Base-by-base conservation (phyloP, 2,329 filamentous ascomycete species). In the Rhynchosporium agropyri region DNA sequence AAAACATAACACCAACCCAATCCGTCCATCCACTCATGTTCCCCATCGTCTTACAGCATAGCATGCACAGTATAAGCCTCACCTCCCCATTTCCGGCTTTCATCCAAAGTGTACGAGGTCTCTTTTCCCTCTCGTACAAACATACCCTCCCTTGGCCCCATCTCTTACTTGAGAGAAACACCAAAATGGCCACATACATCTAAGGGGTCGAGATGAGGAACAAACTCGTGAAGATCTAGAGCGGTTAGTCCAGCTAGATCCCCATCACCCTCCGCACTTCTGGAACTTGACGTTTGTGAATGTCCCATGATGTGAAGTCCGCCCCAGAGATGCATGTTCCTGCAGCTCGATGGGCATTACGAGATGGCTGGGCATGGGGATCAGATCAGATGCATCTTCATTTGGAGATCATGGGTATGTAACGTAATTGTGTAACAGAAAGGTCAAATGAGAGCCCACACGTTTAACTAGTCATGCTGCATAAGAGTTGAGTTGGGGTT, bases 101-200 rank as follows among this genome's bases (percentile, higher is more conserved):
- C 49, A 31, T 40, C 20, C 53, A 36, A 31, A 31, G 15, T 20
- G 43, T 58, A 61, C 60, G 58, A 65, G 54, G 54, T 48, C 38
- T 56, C 45, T 46, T 62, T 65, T 56, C 57, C 62, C 60, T 65
- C 63, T 51, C 60, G 15, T 43, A 55, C 50, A 49, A 12, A 36
- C 36, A 26, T 51, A 31, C 63, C 56, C 56, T 31, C 26, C 26
- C 43, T 26, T 7, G 9, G 3, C 50, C 48, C 55, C 40, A 42
- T n/a, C 28, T 54, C 60, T 69, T 70, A 67, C 68, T 67, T 69
- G 63, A 67, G 48, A 58, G 62, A 68, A 68, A 68, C 61, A 29
- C 63, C 49, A 13, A 59, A 59, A n/a, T 8, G 33, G 20, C 56
- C 12, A 29, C 38, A n/a, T 31, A 53, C 38, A 53, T 28, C 36